Evolutionary conservation across 2,329 filamentous ascomycete species (phyloP).

Genomic region (Aspergillus carbonarius): DNA sequence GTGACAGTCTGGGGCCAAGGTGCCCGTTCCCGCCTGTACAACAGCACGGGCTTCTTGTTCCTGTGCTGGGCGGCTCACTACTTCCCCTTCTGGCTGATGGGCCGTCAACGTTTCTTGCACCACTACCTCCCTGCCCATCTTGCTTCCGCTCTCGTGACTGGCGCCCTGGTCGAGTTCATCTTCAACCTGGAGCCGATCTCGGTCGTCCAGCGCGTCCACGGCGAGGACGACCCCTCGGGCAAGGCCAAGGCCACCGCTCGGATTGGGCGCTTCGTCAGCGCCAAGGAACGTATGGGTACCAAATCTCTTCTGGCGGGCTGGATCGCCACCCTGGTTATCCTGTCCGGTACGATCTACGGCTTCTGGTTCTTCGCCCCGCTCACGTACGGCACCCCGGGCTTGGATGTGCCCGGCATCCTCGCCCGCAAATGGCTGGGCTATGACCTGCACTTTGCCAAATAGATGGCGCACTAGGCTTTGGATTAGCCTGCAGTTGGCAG

Average conservation of each 20-base stretch:
- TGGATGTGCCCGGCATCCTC: conserved; percentile 74
- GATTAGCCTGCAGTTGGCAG: not conserved
- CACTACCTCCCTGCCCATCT: conserved; percentile 96
- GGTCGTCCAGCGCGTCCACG: conserved; percentile 43
- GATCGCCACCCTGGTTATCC: conserved; percentile 71
- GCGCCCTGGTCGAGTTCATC: conserved; percentile 89
- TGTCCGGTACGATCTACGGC: conserved; percentile 67
- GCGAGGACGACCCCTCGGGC: conserved; percentile 38
- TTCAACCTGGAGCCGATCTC: conserved; percentile 78
- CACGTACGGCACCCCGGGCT: conserved; percentile 90
- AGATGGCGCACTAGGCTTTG: conserved; percentile 33
- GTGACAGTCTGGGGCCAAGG: conserved; percentile 56
- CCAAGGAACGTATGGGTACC: conserved; percentile 74
- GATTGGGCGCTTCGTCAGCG: conserved; percentile 63
- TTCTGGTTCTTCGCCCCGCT: conserved; percentile 94
- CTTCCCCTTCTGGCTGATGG: conserved; percentile 97
- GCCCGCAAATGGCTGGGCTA: conserved; percentile 95
- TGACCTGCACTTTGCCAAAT: conserved; percentile 98
- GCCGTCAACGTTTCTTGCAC: conserved; percentile 94
- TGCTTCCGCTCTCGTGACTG: conserved; percentile 84
- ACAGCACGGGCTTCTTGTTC: conserved; percentile 99
- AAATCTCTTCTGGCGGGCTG: conserved; percentile 77
- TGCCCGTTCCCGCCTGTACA: conserved; percentile 90
- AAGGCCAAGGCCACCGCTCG: conserved; percentile 45
- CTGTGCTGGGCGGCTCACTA: conserved; percentile 97